A percentile compares a stretch with the other conserved stretches of the same genome.
These are phyloP conservation scores for Monosporascus sp. DNA, from an alignment of 2,329 filamentous ascomycete genomes.

Conservation along the genomic window DNA sequence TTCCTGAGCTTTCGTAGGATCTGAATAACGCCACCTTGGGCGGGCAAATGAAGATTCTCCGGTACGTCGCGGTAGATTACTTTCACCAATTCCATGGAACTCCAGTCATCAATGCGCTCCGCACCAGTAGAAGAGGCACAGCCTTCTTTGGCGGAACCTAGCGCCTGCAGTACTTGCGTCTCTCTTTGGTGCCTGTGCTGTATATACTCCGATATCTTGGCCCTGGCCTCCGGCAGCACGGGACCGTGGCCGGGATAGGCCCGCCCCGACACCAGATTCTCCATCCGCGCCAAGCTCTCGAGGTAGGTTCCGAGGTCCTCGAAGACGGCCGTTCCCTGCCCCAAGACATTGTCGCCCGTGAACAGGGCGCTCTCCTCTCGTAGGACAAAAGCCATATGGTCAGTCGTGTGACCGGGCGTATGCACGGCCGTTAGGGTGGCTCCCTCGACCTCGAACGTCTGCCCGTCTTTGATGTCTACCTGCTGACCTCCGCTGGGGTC, in stretches of 20 bases:
- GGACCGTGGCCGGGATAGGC: constrained; percentile 88
- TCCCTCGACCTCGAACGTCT: constrained; percentile 45
- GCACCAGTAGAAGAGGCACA: constrained; percentile 9
- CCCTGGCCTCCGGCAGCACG: constrained; percentile 65
- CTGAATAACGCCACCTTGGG: constrained; percentile 69
- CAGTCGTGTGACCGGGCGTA: constrained; percentile 65
- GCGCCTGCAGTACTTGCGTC: constrained; percentile 63
- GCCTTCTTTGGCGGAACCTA: constrained; percentile 38
- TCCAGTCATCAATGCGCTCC: constrained; percentile 46
- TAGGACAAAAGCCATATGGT: constrained; percentile 76
- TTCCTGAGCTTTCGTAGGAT: constrained; percentile 71
- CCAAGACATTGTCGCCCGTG: constrained; percentile 83
- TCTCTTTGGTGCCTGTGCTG: constrained; percentile 74
- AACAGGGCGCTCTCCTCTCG: constrained; percentile 79
- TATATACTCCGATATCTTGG: constrained; percentile 77
- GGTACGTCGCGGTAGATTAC: constrained; percentile 79
- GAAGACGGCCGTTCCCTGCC: constrained; percentile 81
- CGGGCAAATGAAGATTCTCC: constrained; percentile 67
- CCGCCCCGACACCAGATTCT: constrained; percentile 54
- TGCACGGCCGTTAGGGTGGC: constrained; percentile 30
- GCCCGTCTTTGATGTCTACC: constrained; percentile 48
- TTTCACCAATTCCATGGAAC: constrained; percentile 77
- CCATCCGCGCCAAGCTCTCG: constrained; percentile 64
- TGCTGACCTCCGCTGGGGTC: constrained; percentile 45
- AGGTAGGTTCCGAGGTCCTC: constrained; percentile 70